phyloP scores from a whole-genome alignment of 208 protist genomes.

The Vickermania ingenoplastis region DNA sequence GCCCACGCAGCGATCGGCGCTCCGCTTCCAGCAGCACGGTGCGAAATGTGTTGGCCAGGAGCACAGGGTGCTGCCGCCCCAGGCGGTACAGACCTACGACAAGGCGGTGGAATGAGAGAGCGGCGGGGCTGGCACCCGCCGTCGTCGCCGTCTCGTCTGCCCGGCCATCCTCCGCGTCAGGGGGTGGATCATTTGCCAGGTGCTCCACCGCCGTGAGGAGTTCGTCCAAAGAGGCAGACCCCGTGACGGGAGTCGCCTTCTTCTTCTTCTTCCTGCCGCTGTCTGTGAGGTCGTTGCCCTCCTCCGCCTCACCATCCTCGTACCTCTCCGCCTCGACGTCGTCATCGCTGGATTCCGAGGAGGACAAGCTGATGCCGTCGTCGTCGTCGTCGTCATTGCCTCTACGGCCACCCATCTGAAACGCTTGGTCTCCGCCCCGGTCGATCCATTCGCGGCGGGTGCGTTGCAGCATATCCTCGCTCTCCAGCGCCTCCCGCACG shows the following conservation, averaged over 20 bases:
- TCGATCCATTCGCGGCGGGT: constrained; percentile 65
- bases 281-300: neutral
- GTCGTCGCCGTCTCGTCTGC: constrained; percentile 7
- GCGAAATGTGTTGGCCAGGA: constrained; percentile 57
- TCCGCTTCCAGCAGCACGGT: constrained; percentile 72
- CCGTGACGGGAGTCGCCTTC: constrained; percentile 1
- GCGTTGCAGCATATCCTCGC: constrained; percentile 27
- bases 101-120: constrained; percentile 32
- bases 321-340: neutral
- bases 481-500: constrained; percentile 17
- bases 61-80: constrained; percentile 32
- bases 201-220: constrained; percentile 33
- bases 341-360: constrained; percentile 8
- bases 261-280: neutral
- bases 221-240: constrained; percentile 24
- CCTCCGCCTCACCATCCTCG: neutral
- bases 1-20: constrained; percentile 34
- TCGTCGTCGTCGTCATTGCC: constrained; percentile 12
- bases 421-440: constrained; percentile 58
- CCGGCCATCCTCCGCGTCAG: constrained; percentile 5
- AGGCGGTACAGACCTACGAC: constrained; percentile 42
- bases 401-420: constrained; percentile 46
- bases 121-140: no score
- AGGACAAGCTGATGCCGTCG: constrained; percentile 15
- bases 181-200: constrained; percentile 8